phyloP scores from a whole-genome alignment of 2,329 filamentous ascomycete species.

The Cytospora mali region DNA sequence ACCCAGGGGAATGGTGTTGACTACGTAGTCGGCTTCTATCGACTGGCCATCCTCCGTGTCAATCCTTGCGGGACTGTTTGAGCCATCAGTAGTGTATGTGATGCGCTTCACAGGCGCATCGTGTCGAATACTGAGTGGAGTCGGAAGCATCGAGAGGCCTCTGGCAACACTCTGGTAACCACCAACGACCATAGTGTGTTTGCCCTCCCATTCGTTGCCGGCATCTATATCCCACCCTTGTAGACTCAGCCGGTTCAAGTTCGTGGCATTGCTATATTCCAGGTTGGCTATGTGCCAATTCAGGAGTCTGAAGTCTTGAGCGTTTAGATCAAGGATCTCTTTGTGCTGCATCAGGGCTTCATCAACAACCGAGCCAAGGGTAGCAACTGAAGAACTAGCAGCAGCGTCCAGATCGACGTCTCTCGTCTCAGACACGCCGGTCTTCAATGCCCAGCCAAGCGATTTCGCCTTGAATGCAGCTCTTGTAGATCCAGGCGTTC shows the following conservation, averaged over 20 bases:
- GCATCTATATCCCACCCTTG: slow-evolving; percentile 96
- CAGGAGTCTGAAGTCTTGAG: slow-evolving; percentile 85
- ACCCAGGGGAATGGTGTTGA: slow-evolving; percentile 87
- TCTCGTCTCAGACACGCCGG: slow-evolving; percentile 61
- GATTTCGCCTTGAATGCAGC: slow-evolving; percentile 75
- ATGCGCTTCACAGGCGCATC: slow-evolving; percentile 74
- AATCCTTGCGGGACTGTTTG: slow-evolving; percentile 57
- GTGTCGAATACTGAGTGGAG: slow-evolving; percentile 74
- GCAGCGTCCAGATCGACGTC: slow-evolving; percentile 73
- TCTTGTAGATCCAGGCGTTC: slow-evolving; percentile 67
- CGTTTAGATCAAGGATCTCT: slow-evolving; percentile 76
- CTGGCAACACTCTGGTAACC: slow-evolving; percentile 94
- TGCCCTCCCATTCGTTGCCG: slow-evolving; percentile 95
- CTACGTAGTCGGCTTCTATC: slow-evolving; percentile 85
- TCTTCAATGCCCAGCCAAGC: slow-evolving; percentile 81
- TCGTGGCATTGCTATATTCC: slow-evolving; percentile 94
- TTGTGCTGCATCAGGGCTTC: slow-evolving; percentile 89
- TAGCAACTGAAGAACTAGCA: slow-evolving; percentile 67
- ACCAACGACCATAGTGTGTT: slow-evolving; percentile 89
- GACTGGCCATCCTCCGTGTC: slow-evolving; percentile 76
- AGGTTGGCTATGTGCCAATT: slow-evolving; percentile 99
- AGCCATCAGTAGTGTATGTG: slow-evolving; percentile 57
- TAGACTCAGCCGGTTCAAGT: slow-evolving; percentile 83
- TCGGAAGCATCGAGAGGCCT: slow-evolving; percentile 77
- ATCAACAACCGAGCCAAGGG: slow-evolving; percentile 88